Evolutionary conservation across 2,329 filamentous ascomycete species (phyloP), one percentile per base, ranked within the genome.

Genomic region (Fusarium agapanthi): DNA sequence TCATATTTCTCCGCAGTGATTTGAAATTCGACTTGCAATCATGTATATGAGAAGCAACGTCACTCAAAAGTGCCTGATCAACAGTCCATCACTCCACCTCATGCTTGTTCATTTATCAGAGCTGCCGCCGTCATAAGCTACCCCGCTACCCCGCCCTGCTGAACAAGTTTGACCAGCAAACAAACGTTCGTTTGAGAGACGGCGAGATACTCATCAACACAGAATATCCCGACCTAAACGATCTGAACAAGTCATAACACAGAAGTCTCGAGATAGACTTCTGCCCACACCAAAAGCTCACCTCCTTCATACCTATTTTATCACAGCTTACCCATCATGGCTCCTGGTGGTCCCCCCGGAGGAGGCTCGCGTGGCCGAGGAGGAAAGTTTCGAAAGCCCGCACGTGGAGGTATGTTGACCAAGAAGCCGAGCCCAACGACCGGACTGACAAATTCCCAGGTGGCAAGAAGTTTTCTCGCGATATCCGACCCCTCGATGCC

Each of bases 301-400:
- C 32, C 20, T 55, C 37, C 41, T 13, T 41, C 47, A 51, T 44
- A 64, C 54, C 60, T 40, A 54, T 38, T 55, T 53, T 34, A 61
- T 41, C 43, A 63, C 43, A 56, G 43, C 51, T 63, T 40, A 34
- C 51, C 66, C 78, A 84, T 77, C 56, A 87, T 89, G 88, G 81
- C 85, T 80, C 80, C 81, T 66, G 64, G 64, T 41, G 64, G 64
- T 18, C 83, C 86, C 62, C 83, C 86, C 47, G 86, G 85, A 72
- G 47, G 59, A 51, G 86, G 81, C 81, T 87, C 91, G 73, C 89
- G 94, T 81, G 95, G 94, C 77, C 93, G 95, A 80, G 95, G 93
- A 78, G 94, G 95, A 84, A 98, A 98, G 85, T 97, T 95, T 83
- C 93, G 91, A 86, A 98, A 98, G 87, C 94, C 92, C 76, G 95